Conservation (phyloP, 2,329 filamentous ascomycete species). For the Colletotrichum limetticola region DNA sequence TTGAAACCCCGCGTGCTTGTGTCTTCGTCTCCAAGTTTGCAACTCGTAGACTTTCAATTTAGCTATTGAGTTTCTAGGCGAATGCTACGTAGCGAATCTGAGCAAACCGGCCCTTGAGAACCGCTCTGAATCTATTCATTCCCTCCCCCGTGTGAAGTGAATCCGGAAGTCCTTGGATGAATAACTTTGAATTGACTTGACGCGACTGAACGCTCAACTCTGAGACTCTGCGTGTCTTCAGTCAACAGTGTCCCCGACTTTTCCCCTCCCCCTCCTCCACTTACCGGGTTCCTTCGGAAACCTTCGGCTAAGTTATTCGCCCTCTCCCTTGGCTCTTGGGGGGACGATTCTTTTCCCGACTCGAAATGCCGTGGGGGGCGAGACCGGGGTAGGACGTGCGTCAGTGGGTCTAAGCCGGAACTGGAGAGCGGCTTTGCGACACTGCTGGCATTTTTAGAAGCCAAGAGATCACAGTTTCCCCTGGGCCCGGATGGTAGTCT, state of each 20-base stretch:
- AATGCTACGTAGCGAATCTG: not conserved
- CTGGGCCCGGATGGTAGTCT: not conserved
- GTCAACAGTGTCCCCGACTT: not conserved
- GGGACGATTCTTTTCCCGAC: constrained; percentile 17
- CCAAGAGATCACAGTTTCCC: not conserved
- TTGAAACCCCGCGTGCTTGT: not conserved
- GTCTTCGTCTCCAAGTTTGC: not conserved
- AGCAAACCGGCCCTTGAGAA: not conserved
- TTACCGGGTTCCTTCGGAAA: constrained; percentile 7
- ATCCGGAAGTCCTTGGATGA: not conserved
- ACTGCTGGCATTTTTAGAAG: not conserved
- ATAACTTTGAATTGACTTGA: not conserved
- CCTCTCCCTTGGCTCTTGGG: not conserved
- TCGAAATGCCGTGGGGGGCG: not conserved
- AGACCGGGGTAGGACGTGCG: not conserved
- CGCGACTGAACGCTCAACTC: not conserved
- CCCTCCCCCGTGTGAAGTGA: not conserved
- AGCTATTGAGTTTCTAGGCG: not conserved
- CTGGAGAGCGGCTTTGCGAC: not conserved
- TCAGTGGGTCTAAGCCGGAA: not conserved
- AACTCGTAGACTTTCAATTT: not conserved
- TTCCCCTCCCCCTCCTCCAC: not conserved
- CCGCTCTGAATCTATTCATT: too few relatives aligned
- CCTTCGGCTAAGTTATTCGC: not conserved
- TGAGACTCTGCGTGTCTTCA: not conserved